Evolutionary conservation across 371 early-diverging fungal genomes (phyloP).

Genomic region (Syncephalis fuscata): DNA sequence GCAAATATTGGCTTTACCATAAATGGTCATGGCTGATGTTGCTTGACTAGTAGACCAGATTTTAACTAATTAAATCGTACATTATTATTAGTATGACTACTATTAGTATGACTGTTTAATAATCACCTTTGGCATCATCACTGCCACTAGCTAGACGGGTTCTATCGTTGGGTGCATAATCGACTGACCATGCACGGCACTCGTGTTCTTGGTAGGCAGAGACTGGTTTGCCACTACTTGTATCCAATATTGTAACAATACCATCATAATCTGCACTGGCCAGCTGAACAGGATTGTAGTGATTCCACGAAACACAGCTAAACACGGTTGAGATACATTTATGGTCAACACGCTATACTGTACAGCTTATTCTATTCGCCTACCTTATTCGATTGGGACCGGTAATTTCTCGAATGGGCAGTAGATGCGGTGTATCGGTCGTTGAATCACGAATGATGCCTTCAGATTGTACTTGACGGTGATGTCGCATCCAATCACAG

Average conservation of each 20-base stretch:
- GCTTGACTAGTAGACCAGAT: slow-evolving; percentile 65
- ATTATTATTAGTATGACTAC: not conserved
- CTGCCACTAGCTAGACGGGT: slow-evolving; percentile 67
- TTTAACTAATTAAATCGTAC: slow-evolving; percentile 35
- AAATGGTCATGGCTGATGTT: slow-evolving; percentile 54
- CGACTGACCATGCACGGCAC: slow-evolving; percentile 80
- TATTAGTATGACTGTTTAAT: too few species aligned
- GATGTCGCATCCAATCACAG: slow-evolving; percentile 12
- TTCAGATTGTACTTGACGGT: too few species aligned
- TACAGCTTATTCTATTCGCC: too few species aligned
- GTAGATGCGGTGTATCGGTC: too few species aligned
- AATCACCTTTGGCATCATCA: slow-evolving; percentile 62
- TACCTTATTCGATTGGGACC: too few species aligned
- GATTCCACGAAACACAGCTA: slow-evolving; percentile 82
- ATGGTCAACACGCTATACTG: too few species aligned
- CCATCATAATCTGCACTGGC: slow-evolving; percentile 84
- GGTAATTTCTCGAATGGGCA: too few species aligned
- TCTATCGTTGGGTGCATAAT: slow-evolving; percentile 60
- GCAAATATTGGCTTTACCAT: slow-evolving; percentile 74
- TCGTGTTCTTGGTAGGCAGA: slow-evolving; percentile 68
- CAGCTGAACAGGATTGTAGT: slow-evolving; percentile 61
- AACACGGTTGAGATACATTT: too few species aligned
- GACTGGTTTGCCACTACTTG: slow-evolving; percentile 35
- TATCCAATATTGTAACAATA: slow-evolving; percentile 71
- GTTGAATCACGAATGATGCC: too few species aligned